A percentile compares a stretch with the other conserved stretches of the same genome.
Evolutionary conservation across 139 green algal genomes (phyloP).

Genomic region (Chlorella sp.): DNA sequence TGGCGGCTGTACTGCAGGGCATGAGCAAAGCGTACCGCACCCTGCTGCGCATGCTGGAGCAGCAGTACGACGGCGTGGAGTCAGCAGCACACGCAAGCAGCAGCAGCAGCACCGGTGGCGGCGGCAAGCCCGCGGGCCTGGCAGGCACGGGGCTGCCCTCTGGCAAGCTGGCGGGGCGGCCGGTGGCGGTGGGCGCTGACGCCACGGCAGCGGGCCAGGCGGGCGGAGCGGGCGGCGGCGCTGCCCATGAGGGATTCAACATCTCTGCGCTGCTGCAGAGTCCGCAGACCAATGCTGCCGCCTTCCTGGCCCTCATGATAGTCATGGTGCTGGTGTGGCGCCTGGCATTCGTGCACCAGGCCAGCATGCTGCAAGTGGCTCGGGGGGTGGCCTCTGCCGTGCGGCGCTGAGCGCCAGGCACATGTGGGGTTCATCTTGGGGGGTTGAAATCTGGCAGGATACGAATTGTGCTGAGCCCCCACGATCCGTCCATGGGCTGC

Average conservation of each 20-base stretch:
- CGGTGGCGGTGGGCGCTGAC: neutral
- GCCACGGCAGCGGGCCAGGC: neutral
- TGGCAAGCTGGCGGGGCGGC: neutral
- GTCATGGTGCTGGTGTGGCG: slow-evolving; percentile 39
- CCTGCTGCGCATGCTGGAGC: slow-evolving; percentile 28
- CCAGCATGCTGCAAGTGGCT: slow-evolving; percentile 10
- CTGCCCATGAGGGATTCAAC: neutral
- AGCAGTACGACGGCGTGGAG: slow-evolving; percentile 25
- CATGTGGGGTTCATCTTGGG: too few relatives aligned
- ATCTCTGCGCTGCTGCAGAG: slow-evolving; percentile 15
- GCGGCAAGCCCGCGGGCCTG: slow-evolving; percentile 7
- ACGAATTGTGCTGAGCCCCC: too few relatives aligned
- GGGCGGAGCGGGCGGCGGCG: neutral
- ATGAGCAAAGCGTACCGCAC: slow-evolving; percentile 41
- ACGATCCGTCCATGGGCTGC: too few relatives aligned
- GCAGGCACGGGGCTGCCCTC: neutral
- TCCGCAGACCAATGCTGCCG: slow-evolving; percentile 35
- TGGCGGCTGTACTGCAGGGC: slow-evolving; percentile 15
- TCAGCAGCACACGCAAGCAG: neutral
- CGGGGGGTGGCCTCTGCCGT: slow-evolving; percentile 15
- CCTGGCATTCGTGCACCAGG: slow-evolving; percentile 30
- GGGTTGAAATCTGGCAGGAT: too few relatives aligned
- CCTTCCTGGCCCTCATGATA: slow-evolving; percentile 33
- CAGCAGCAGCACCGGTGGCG: neutral
- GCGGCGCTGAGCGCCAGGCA: neutral